Base-by-base conservation (phyloP, 768 basidiomycete genomes). In the Leccinum truebloodii region DNA sequence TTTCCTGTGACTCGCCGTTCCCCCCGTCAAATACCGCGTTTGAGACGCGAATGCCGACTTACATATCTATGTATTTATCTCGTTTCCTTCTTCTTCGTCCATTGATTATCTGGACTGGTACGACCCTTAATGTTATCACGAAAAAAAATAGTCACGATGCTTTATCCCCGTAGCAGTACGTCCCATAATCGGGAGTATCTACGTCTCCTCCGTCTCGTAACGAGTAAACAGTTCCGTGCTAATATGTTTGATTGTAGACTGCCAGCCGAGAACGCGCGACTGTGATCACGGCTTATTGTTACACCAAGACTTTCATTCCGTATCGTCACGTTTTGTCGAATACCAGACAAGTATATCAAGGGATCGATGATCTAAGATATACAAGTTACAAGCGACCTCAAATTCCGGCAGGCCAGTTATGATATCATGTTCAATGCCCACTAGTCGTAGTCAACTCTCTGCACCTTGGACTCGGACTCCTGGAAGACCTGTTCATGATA, bases 1-100 rank as follows among this genome's bases (percentile, higher is more conserved):
- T 0, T 60, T 60, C 44, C n/a, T 63, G 8, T 68, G 66, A 67
- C 16, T 37, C 24, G 6, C 41, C 41, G 9, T 10, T 10, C n/a
- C n/a, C 41, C 4, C 41, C 2, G 41, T 44, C 41, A 44, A 44
- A 9, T 44, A 44, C n/a, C 41, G 41, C 41, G n/a, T 44, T 44
- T n/a, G 41, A 44, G n/a, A 44, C 41, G 41, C 41, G 41, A n/a
- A 44, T n/a, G 1, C 4, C 13, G 39, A 41, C 8, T 9, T 41
- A 41, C 18, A 41, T 44, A 44, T 44, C 10, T 44, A 44, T 41
- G n/a, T n/a, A 44, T 44, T 44, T 10, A 44, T 44, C n/a, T 20
- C 41, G 4, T 20, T 44, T 44, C 18, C n/a, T 20, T 44, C 41
- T 20, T 44, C 4, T 20, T 6, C 7, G 14, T 16, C 41, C n/a